phyloP scores from a whole-genome alignment of 2,329 filamentous ascomycete species.

The Passalora sequoiae region DNA sequence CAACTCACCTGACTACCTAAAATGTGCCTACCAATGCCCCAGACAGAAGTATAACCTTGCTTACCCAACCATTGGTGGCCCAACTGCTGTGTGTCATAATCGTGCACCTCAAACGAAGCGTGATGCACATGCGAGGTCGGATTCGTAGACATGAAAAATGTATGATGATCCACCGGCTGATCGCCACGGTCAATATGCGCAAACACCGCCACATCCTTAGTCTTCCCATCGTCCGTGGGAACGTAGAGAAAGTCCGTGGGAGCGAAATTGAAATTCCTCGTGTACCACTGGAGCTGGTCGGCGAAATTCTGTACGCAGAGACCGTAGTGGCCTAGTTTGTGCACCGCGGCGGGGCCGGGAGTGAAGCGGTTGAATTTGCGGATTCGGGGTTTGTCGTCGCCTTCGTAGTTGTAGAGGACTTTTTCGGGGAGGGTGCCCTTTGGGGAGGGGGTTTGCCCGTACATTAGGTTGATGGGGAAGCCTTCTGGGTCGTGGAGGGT shows the following conservation, averaged over 20 bases:
- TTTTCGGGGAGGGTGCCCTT: constrained; percentile 29
- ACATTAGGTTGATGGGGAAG: constrained; percentile 39
- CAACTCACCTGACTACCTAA: constrained; percentile 10
- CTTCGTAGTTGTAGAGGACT: constrained; percentile 35
- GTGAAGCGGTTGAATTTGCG: constrained; percentile 41
- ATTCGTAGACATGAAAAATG: constrained; percentile 47
- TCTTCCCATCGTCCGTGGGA: constrained; percentile 9
- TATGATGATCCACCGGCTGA: constrained; percentile 51
- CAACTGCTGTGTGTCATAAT: constrained; percentile 65
- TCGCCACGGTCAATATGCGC: constrained; percentile 51
- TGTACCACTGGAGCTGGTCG: constrained; percentile 36
- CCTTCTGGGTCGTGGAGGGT: constrained; percentile 39
- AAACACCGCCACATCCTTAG: constrained; percentile 36
- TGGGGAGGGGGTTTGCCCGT: constrained; percentile 32
- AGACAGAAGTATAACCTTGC: constrained; percentile 60
- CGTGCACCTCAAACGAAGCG: constrained; percentile 63
- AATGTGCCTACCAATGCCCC: constrained; percentile 58
- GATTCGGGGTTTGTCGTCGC: constrained; percentile 34
- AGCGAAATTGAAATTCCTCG: constrained; percentile 43
- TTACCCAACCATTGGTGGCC: constrained; percentile 64
- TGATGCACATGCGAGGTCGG: constrained; percentile 56
- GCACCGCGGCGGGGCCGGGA: constrained; percentile 46
- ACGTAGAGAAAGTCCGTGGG: constrained; percentile 40
- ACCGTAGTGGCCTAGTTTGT: constrained; percentile 49
- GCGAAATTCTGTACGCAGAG: constrained; percentile 27